These are phyloP conservation scores for Acorus calamus DNA, from an alignment of 106 monocot species.

Conservation along the genomic window DNA sequence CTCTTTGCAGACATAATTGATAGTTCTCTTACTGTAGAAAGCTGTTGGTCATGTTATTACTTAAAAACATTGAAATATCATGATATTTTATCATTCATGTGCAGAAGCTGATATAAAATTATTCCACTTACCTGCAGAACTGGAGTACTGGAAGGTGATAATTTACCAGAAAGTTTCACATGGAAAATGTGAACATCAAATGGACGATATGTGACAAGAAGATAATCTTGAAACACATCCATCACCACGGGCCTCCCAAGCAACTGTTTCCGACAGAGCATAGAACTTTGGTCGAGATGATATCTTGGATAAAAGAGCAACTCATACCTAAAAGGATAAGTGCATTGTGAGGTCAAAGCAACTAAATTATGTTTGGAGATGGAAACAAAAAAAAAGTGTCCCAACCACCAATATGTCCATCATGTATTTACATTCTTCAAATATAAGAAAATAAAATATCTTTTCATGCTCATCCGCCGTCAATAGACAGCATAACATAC, in stretches of 20 bases:
- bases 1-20: slow-evolving; percentile 98
- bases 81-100: neutral
- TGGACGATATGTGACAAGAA: slow-evolving; percentile 86
- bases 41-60: slow-evolving; percentile 79
- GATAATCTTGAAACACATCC: slow-evolving; percentile 88
- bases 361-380: no score
- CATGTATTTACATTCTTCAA: no score
- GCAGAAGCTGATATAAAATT: neutral
- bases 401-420: no score
- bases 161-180: slow-evolving; percentile 69
- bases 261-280: slow-evolving; percentile 73
- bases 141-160: slow-evolving; percentile 65
- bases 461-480: no score
- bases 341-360: neutral
- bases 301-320: slow-evolving; percentile 96
- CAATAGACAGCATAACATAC: neutral
- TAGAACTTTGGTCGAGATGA: slow-evolving; percentile 95
- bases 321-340: slow-evolving; percentile 61
- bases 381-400: no score
- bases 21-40: slow-evolving; percentile 93
- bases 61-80: slow-evolving; percentile 14
- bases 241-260: slow-evolving; percentile 88
- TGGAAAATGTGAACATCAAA: slow-evolving; percentile 98
- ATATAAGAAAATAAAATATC: no score
- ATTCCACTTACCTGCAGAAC: slow-evolving; percentile 58